These are phyloP conservation scores for Sugiyamaella americana DNA, from an alignment of 805 yeast genomes.

Conservation along the genomic window DNA sequence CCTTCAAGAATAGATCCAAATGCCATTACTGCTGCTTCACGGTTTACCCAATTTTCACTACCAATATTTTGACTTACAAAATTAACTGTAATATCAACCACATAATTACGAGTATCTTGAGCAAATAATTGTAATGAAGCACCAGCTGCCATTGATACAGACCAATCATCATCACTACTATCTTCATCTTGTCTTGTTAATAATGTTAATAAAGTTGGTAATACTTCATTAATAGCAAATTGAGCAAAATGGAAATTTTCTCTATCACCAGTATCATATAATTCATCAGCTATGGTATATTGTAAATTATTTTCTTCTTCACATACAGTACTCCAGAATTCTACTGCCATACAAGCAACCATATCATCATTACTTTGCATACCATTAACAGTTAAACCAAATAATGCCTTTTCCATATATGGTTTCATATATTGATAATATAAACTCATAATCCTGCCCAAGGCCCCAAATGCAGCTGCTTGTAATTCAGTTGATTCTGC, in stretches of 20 bases:
- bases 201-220: conserved; percentile 76
- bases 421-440: conserved; percentile 87
- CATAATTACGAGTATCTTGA: conserved; percentile 78
- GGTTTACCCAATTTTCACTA: conserved; percentile 65
- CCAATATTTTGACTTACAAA: conserved; percentile 75
- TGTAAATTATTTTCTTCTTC: conserved; percentile 60
- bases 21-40: conserved; percentile 99
- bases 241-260: conserved; percentile 70
- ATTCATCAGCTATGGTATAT: conserved; percentile 56
- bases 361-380: conserved; percentile 80
- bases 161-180: conserved; percentile 73
- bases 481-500: conserved; percentile 74
- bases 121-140: conserved; percentile 94
- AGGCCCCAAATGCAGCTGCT: conserved; percentile 92
- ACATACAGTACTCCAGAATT: conserved; percentile 99
- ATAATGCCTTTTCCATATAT: conserved; percentile 96
- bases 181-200: conserved; percentile 88
- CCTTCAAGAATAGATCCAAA: conserved; percentile 96
- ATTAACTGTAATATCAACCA: conserved; percentile 75
- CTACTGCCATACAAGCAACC: conserved; percentile 97
- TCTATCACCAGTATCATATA: conserved; percentile 31
- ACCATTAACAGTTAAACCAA: conserved; percentile 77
- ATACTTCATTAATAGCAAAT: conserved; percentile 74
- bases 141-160: conserved; percentile 97
- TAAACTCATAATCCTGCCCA: conserved; percentile 83